Evolutionary conservation across 2,329 filamentous ascomycete genomes (phyloP).

Genomic region (Diatrype stigma): DNA sequence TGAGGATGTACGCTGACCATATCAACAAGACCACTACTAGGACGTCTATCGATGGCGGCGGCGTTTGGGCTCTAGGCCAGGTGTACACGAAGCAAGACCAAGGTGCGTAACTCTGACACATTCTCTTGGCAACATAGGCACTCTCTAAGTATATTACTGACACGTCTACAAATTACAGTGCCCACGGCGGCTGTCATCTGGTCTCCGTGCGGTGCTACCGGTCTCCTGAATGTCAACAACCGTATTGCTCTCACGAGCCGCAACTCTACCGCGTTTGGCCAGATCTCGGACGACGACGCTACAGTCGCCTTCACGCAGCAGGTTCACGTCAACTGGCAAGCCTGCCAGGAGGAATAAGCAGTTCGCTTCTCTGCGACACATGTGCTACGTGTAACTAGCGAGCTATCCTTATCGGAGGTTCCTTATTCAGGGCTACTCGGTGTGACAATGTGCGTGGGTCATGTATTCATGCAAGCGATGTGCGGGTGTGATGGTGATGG

Average conservation of each 20-base stretch:
- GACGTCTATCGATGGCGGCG: slow-evolving; percentile 39
- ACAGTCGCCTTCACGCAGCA: slow-evolving; percentile 42
- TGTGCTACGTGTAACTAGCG: neutral
- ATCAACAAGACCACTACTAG: slow-evolving; percentile 33
- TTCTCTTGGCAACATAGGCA: too few species aligned
- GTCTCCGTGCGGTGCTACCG: slow-evolving; percentile 41
- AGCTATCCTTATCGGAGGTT: too few species aligned
- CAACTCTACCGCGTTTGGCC: slow-evolving; percentile 32
- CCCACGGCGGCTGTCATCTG: slow-evolving; percentile 41
- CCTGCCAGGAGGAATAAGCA: slow-evolving; percentile 15
- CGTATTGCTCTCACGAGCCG: slow-evolving; percentile 37
- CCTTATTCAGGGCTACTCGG: too few species aligned
- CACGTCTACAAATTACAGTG: slow-evolving; percentile 14
- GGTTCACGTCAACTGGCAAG: slow-evolving; percentile 37
- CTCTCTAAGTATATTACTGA: neutral
- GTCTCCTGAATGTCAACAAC: slow-evolving; percentile 46
- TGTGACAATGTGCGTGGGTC: too few species aligned
- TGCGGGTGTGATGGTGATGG: too few species aligned
- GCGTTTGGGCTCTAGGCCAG: slow-evolving; percentile 37
- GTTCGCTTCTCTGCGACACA: neutral
- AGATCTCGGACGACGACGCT: slow-evolving; percentile 41
- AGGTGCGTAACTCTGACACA: neutral
- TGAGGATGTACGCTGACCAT: slow-evolving; percentile 2
- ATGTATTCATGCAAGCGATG: too few species aligned
- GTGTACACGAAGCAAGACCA: slow-evolving; percentile 44